phyloP scores from a whole-genome alignment of 2,329 filamentous ascomycete species.

The Knufia fluminis region DNA sequence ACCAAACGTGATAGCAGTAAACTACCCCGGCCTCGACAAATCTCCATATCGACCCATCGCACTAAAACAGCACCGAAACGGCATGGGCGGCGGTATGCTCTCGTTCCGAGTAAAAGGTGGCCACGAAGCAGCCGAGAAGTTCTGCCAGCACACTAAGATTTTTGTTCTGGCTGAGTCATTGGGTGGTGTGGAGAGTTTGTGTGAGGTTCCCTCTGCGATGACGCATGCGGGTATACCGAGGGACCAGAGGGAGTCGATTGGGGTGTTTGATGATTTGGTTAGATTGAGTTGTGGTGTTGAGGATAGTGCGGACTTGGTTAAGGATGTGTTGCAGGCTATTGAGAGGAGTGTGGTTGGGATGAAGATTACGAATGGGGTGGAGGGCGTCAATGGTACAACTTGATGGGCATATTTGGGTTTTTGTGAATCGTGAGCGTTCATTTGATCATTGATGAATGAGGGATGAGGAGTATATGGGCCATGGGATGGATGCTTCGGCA shows the following conservation, averaged over 20 bases:
- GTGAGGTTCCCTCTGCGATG: constrained; percentile 91
- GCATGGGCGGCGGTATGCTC: constrained; percentile 94
- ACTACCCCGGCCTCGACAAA: constrained; percentile 85
- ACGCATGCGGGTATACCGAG: constrained; percentile 91
- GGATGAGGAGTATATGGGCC: too few relatives aligned
- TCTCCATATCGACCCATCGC: constrained; percentile 82
- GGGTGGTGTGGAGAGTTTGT: constrained; percentile 83
- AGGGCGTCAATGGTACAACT: constrained; percentile 8
- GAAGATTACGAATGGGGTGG: constrained; percentile 37
- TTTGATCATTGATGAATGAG: too few relatives aligned
- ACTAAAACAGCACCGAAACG: constrained; percentile 82
- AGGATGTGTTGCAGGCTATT: constrained; percentile 73
- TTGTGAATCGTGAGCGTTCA: too few relatives aligned
- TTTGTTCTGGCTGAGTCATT: constrained; percentile 91
- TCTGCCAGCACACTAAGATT: constrained; percentile 81
- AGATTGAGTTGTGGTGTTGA: constrained; percentile 91
- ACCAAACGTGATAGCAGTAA: constrained; percentile 75
- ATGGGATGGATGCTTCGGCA: too few relatives aligned
- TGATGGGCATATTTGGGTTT: background rate
- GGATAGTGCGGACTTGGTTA: constrained; percentile 73
- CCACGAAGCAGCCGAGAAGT: constrained; percentile 73
- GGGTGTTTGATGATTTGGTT: constrained; percentile 90
- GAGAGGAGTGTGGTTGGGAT: constrained; percentile 58
- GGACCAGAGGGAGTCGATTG: constrained; percentile 81
- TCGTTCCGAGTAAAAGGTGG: constrained; percentile 90